Evolutionary conservation across 2,329 filamentous ascomycete species (phyloP).

Genomic region (Clonostachys solani): DNA sequence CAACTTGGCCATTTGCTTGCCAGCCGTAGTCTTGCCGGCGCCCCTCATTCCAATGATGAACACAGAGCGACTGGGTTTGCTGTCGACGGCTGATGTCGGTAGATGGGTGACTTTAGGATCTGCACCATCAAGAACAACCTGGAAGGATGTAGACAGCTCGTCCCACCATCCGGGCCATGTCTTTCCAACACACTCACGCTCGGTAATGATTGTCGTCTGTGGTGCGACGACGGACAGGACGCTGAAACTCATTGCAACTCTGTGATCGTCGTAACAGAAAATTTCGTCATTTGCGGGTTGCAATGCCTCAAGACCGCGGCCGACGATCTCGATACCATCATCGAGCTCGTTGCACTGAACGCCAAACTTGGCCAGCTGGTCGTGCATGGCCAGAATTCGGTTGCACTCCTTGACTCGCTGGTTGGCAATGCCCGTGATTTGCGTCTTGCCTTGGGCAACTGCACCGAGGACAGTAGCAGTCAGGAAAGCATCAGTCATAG

Average conservation of each 20-base stretch:
- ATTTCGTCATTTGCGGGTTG: conserved; percentile 61
- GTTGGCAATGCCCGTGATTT: conserved; percentile 92
- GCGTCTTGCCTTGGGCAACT: conserved; percentile 77
- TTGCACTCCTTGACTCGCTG: conserved; percentile 99
- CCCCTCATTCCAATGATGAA: conserved; percentile 98
- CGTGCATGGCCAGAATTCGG: conserved; percentile 91
- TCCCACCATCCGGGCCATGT: conserved; percentile 99
- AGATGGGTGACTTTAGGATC: conserved; percentile 38
- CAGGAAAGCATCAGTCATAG: conserved; percentile 98
- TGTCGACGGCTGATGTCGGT: conserved; percentile 17
- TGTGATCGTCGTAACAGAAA: conserved; percentile 95
- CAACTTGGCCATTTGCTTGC: conserved; percentile 75
- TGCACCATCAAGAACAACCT: conserved; percentile 70
- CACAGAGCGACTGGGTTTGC: conserved; percentile 54
- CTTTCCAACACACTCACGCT: conserved; percentile 92
- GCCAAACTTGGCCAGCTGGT: conserved; percentile 90
- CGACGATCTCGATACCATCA: conserved; percentile 80
- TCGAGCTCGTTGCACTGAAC: conserved; percentile 83
- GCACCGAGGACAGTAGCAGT: conserved; percentile 92
- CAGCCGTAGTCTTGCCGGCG: conserved; percentile 92
- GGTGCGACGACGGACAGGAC: conserved; percentile 74
- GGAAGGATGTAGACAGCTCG: conserved; percentile 72
- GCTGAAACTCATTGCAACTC: conserved; percentile 97
- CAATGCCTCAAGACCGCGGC: conserved; percentile 42
- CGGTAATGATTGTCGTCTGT: conserved; percentile 70